Evolutionary conservation across 768 basidiomycete genomes (phyloP).

Genomic region (Dioszegia aurantiaca): DNA sequence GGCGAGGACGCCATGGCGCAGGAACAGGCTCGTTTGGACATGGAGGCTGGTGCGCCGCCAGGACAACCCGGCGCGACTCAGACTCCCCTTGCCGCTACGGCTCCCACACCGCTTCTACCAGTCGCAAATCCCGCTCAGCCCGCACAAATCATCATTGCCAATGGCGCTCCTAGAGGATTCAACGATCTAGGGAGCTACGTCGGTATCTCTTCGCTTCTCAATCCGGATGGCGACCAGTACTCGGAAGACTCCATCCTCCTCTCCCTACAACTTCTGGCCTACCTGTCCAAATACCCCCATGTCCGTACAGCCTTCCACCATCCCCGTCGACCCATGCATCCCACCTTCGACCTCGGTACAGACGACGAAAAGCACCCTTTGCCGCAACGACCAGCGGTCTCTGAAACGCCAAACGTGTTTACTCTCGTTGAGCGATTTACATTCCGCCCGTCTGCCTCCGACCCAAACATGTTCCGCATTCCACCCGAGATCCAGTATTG

Average conservation of each 20-base stretch:
- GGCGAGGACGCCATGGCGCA: conserved; percentile 75
- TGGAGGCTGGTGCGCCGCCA: conserved; percentile 68
- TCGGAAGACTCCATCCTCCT: conserved; percentile 92
- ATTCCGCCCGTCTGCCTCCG: conserved; percentile 81
- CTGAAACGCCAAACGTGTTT: conserved; percentile 70
- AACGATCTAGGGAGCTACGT: conserved; percentile 49
- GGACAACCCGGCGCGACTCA: conserved; percentile 74
- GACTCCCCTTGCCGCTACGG: conserved; percentile 35
- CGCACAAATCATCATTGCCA: conserved; percentile 49
- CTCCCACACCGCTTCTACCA: conserved; percentile 22
- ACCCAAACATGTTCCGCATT: conserved; percentile 66
- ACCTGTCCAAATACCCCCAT: conserved; percentile 96
- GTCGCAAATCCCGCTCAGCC: conserved; percentile 2
- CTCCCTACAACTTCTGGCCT: conserved; percentile 86
- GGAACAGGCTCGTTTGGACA: conserved; percentile 40
- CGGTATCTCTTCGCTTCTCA: conserved; percentile 36
- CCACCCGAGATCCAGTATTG: conserved; percentile 95
- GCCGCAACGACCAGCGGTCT: conserved; percentile 48
- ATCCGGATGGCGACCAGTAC: conserved; percentile 56
- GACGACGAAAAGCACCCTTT: conserved; percentile 27
- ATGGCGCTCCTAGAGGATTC: conserved; percentile 51
- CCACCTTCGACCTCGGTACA: conserved; percentile 41
- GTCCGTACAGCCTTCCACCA: conserved; percentile 95
- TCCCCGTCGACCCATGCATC: conserved; percentile 55
- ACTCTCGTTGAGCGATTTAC: conserved; percentile 95